Evolutionary conservation across 129 eudicot species (phyloP).

Genomic region (Heracleum sosnowskyi): DNA sequence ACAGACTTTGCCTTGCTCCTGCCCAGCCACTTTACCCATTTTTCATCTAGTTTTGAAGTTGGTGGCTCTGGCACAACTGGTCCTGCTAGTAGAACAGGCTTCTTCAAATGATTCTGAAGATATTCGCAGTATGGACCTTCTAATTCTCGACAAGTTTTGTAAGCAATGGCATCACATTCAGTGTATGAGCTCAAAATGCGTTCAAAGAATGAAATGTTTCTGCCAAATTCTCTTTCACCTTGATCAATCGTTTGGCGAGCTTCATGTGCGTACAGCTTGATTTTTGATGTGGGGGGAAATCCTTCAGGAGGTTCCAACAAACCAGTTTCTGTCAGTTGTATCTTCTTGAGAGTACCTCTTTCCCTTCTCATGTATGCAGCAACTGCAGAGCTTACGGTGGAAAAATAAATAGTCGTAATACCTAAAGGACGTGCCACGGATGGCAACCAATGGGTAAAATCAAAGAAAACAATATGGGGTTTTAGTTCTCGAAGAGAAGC

Average conservation of each 20-base stretch:
- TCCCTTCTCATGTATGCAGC: conserved; percentile 1
- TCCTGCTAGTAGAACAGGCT: conserved; percentile 38
- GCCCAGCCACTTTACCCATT: conserved; percentile 23
- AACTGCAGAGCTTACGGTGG: background rate
- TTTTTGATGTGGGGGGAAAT: conserved; percentile 13
- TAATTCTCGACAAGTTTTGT: conserved; percentile 31
- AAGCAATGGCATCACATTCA: conserved; percentile 29
- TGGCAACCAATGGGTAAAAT: conserved; percentile 33
- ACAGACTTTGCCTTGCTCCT: conserved; percentile 9
- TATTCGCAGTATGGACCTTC: conserved; percentile 31
- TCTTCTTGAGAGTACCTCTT: background rate
- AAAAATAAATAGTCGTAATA: conserved; percentile 14
- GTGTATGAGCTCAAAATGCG: conserved; percentile 4
- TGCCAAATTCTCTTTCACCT: conserved; percentile 7
- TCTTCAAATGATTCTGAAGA: conserved; percentile 17
- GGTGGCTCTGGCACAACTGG: conserved; percentile 32
- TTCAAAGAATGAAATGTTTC: conserved; percentile 13
- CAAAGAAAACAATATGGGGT: conserved; percentile 30
- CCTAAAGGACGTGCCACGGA: conserved; percentile 16
- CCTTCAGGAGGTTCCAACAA: conserved; percentile 21
- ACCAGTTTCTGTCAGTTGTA: conserved; percentile 9
- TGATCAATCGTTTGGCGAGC: conserved; percentile 12
- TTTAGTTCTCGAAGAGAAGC: conserved; percentile 19
- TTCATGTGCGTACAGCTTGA: conserved; percentile 27
- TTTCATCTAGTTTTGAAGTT: conserved; percentile 16